Conservation (phyloP, 31 red algal genomes). For the Odonthalia washingtoniensis region DNA sequence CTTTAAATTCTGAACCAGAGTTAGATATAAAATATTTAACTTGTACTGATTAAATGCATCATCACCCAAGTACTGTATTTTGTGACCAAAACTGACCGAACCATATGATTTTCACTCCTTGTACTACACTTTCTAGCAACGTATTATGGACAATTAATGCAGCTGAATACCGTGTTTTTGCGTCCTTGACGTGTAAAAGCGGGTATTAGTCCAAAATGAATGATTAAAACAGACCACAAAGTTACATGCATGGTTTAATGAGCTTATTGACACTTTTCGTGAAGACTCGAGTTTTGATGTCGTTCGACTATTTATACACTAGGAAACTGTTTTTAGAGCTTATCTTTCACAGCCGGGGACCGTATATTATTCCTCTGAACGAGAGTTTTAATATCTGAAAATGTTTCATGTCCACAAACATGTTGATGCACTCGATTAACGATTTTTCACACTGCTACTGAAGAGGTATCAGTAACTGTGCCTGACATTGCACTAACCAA, state of each 20-base stretch:
- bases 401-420: slow-evolving; percentile 47
- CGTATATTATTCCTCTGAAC: slow-evolving; percentile 27
- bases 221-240: neutral
- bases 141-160: neutral
- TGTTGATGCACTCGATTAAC: too few relatives aligned
- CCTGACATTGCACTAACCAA: slow-evolving; percentile 7
- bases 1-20: neutral
- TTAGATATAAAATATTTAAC: neutral
- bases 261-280: neutral
- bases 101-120: slow-evolving; percentile 15
- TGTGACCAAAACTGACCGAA: slow-evolving; percentile 30
- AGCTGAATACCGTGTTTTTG: slow-evolving; percentile 15
- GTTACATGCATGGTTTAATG: neutral
- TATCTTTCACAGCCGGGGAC: neutral
- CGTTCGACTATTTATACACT: neutral
- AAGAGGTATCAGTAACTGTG: neutral
- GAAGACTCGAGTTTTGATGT: neutral
- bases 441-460: slow-evolving; percentile 14
- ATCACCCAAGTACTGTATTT: neutral
- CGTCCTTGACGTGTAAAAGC: slow-evolving; percentile 37
- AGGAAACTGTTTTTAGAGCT: neutral
- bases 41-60: slow-evolving; percentile 2
- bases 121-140: slow-evolving; percentile 15
- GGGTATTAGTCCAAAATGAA: neutral
- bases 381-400: slow-evolving; percentile 33